These are phyloP conservation scores for Teratosphaeria destructans DNA, from an alignment of 2,329 filamentous ascomycete genomes.

Conservation along the genomic window DNA sequence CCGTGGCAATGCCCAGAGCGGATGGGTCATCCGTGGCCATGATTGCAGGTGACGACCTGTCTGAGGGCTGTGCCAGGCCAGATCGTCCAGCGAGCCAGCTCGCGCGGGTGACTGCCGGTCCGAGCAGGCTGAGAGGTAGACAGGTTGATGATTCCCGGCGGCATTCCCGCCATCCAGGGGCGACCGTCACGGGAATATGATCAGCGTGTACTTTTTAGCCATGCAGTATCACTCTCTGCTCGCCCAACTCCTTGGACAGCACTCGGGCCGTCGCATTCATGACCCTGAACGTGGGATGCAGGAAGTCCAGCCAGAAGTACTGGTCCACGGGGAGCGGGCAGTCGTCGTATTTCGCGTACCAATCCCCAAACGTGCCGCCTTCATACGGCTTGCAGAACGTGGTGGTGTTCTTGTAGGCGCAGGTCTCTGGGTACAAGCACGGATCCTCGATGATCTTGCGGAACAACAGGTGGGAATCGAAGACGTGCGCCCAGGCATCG, in stretches of 20 bases:
- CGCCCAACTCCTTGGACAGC: conserved; percentile 27
- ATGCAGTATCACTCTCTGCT: background rate
- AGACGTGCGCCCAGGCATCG: conserved; percentile 41
- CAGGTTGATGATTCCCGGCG: no score
- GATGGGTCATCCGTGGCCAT: no score
- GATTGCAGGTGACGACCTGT: no score
- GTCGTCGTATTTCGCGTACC: conserved; percentile 30
- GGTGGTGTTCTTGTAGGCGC: conserved; percentile 45
- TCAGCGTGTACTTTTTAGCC: background rate
- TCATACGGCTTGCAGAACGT: conserved; percentile 45
- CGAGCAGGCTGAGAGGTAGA: no score
- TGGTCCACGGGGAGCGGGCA: conserved; percentile 49
- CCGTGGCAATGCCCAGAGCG: no score
- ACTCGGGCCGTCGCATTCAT: conserved; percentile 49
- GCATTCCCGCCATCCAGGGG: no score
- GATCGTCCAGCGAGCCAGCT: no score
- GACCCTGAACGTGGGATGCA: conserved; percentile 55
- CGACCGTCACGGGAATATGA: background rate
- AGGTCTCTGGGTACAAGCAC: conserved; percentile 39
- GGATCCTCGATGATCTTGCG: conserved; percentile 44
- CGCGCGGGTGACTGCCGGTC: no score
- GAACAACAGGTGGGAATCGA: conserved; percentile 45
- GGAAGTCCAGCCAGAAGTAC: conserved; percentile 54
- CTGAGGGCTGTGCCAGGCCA: no score
- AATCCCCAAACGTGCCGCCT: conserved; percentile 31